Conservation (phyloP, 176 grass and related monocot genomes). For the Avena insularis region DNA sequence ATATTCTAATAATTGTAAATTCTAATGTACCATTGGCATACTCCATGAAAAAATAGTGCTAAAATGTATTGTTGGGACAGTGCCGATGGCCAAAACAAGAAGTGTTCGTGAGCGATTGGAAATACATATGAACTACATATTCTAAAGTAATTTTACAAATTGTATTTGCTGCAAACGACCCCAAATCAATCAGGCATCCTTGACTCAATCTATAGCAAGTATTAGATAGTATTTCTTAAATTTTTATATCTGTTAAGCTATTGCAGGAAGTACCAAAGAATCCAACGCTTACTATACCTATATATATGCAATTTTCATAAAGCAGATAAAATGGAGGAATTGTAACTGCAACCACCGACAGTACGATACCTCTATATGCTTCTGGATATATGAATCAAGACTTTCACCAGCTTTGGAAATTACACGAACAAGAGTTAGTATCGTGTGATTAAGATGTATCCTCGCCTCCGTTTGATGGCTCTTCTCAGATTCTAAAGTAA, state of each 20-base stretch:
- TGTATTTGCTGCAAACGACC: background rate
- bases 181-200: background rate
- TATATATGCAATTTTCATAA: too few relatives aligned
- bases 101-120: too few relatives aligned
- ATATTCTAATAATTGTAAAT: too few relatives aligned
- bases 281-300: background rate
- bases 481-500: background rate
- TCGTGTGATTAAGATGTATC: background rate
- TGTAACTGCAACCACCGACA: background rate
- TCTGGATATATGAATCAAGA: background rate
- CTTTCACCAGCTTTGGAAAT: background rate
- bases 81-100: too few relatives aligned
- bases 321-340: background rate
- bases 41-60: too few relatives aligned
- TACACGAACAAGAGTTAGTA: background rate
- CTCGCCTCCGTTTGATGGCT: background rate
- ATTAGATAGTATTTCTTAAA: background rate
- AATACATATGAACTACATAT: background rate
- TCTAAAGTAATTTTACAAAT: background rate
- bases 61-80: too few relatives aligned
- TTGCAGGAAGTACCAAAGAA: background rate
- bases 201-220: background rate
- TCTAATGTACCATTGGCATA: too few relatives aligned
- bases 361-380: background rate
- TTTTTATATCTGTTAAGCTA: background rate